Evolutionary conservation across 2,329 filamentous ascomycete species (phyloP), one percentile per base, ranked within the genome.

Genomic region (Tolypocladium ophioglossoides): DNA sequence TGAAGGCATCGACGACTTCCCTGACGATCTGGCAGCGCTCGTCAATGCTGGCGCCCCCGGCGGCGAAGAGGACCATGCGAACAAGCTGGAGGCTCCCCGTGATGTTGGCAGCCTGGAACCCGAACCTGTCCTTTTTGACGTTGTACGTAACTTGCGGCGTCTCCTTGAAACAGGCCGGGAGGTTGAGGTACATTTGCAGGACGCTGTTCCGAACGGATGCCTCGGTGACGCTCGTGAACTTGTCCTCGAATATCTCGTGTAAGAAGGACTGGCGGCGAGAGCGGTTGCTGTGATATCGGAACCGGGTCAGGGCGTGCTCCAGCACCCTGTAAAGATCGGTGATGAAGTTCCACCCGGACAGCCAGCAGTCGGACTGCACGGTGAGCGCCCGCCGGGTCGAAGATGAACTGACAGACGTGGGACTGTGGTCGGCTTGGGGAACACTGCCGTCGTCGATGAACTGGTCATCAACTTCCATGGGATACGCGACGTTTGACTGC

Each of bases 341-440:
- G 8, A 74, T 77, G 55, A 80, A 80, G 62, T 82, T 82, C 77
- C 77, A 82, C 20, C 79, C 79, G 44, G 72, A 70, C 9, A 82
- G 64, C 79, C 79, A 82, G 54, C 68, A 69, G 24, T 61, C 55
- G 18, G 57, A 53, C 34, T 50, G 46, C 8, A 55, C 52, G 6
- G 51, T 54, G 11, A 44, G 51, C 22, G 52, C 52, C 22, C n/a
- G 52, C 30, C 32, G 54, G 48, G 38, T 51, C 51, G 9, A 56
- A 24, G 35, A 41, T 41, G 35, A 53, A 39, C 18, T 56, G 52
- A 12, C 48, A 32, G 34, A 59, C 37, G 10, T 20, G 50, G 44
- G 41, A 9, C 41, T 47, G 44, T 38, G 22, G 37, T 53, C 16
- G 51, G 44, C 32, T 7, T 51, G 40, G 38, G 41, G n/a, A 20